phyloP scores from a whole-genome alignment of 73 alveolate species.

The Paramecium biaurelia region DNA sequence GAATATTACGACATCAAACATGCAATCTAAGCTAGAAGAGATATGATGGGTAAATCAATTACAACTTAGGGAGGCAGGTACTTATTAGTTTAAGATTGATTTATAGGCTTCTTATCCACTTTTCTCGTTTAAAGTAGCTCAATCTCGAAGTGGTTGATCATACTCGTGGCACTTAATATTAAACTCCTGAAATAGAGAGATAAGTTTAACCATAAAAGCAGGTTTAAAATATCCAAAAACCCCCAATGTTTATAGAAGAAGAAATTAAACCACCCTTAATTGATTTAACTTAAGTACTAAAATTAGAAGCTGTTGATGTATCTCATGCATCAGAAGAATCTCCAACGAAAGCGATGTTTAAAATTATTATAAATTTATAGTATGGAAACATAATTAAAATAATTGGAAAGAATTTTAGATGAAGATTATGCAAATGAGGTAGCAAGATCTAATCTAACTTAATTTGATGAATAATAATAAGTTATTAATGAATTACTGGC shows the following conservation, averaged over 20 bases:
- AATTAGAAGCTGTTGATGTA: not conserved
- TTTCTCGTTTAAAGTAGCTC: not conserved
- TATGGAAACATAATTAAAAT: slow-evolving; percentile 13
- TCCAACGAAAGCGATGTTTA: slow-evolving; percentile 3
- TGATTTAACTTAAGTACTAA: not conserved
- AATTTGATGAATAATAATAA: not conserved
- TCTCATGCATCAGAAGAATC: slow-evolving; percentile 4
- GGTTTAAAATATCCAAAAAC: not conserved
- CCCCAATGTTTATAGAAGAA: not conserved
- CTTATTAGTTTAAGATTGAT: not conserved
- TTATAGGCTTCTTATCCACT: slow-evolving; percentile 1
- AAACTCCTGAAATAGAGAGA: not conserved
- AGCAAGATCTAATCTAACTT: not conserved
- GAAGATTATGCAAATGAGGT: slow-evolving; percentile 37
- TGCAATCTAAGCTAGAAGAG: slow-evolving; percentile 2
- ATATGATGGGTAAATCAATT: slow-evolving; percentile 10
- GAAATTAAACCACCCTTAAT: not conserved
- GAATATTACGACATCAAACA: slow-evolving; percentile 24
- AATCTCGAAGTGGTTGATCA: slow-evolving; percentile 44
- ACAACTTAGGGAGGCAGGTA: slow-evolving; percentile 15
- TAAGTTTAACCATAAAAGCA: not conserved
- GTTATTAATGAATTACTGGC: not conserved
- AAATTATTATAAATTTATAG: not conserved
- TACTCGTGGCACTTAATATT: slow-evolving; percentile 25
- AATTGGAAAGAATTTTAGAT: slow-evolving; percentile 6